These are phyloP conservation scores for Epichloe coenophiala DNA, from an alignment of 2,329 filamentous ascomycete genomes.

Conservation along the genomic window DNA sequence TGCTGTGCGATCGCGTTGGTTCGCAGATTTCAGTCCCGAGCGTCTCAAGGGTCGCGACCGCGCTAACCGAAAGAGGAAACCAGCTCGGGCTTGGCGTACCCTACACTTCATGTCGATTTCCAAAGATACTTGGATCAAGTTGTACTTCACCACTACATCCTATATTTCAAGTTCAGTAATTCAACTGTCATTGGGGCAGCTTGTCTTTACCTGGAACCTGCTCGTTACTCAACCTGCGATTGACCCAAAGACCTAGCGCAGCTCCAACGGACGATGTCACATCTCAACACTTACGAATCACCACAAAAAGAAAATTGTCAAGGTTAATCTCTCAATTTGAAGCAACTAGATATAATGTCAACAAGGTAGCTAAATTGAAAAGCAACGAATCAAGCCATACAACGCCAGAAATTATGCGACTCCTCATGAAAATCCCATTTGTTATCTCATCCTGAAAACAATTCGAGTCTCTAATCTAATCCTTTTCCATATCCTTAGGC, in stretches of 20 bases:
- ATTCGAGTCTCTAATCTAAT: conserved; percentile 23
- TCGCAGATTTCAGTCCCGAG: conserved; percentile 19
- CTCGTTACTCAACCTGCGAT: too few relatives aligned
- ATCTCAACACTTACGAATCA: too few relatives aligned
- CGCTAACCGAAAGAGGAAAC: conserved; percentile 25
- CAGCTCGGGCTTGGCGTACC: conserved; percentile 14
- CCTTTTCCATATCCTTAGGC: conserved; percentile 90
- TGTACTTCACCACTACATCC: neutral
- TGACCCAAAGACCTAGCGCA: too few relatives aligned
- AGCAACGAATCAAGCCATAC: neutral
- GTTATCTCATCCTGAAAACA: conserved; percentile 7
- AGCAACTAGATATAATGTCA: neutral
- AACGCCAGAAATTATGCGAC: conserved; percentile 21
- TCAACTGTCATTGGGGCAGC: too few relatives aligned
- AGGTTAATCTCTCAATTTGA: neutral
- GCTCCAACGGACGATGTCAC: too few relatives aligned
- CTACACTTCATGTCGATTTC: neutral
- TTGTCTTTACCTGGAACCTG: too few relatives aligned
- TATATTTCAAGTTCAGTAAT: too few relatives aligned
- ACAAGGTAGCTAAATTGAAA: neutral
- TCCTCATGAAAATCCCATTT: neutral
- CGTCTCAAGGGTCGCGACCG: conserved; percentile 13
- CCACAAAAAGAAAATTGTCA: too few relatives aligned
- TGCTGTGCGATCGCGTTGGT: conserved; percentile 17
- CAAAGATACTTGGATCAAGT: neutral